Conservation (phyloP, 331 rosid genomes). For the Acacia pycnantha region DNA sequence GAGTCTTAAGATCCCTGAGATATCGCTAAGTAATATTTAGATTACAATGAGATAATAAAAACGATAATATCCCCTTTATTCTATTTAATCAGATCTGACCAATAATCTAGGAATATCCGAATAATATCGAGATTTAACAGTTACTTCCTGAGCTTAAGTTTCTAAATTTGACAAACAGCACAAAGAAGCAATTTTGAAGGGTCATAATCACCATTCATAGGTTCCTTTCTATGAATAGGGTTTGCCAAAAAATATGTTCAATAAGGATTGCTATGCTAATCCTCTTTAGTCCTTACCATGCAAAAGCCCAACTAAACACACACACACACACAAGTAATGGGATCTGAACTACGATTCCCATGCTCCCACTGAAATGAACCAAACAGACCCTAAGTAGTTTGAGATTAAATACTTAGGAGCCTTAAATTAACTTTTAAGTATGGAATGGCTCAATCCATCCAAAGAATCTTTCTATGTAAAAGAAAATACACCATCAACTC, state of each 20-base stretch:
- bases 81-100: too few species aligned
- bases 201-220: not conserved
- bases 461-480: not conserved
- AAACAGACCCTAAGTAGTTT: not conserved
- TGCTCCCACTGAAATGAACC: not conserved
- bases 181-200: not conserved
- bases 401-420: not conserved
- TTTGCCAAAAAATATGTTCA: not conserved
- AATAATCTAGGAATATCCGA: too few species aligned
- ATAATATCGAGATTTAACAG: too few species aligned
- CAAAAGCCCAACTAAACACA: not conserved
- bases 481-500: not conserved
- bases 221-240: not conserved
- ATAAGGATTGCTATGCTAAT: not conserved
- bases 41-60: too few species aligned
- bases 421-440: too few species aligned
- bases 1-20: too few species aligned
- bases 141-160: not conserved
- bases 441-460: not conserved
- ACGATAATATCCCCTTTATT: too few species aligned
- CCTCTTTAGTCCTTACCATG: not conserved
- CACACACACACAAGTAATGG: not conserved
- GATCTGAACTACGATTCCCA: not conserved
- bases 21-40: too few species aligned
- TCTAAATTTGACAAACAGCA: slow-evolving; percentile 25